These are phyloP conservation scores for Sparassis latifolia DNA, from an alignment of 1,284 basidiomycete genomes.

Conservation along the genomic window DNA sequence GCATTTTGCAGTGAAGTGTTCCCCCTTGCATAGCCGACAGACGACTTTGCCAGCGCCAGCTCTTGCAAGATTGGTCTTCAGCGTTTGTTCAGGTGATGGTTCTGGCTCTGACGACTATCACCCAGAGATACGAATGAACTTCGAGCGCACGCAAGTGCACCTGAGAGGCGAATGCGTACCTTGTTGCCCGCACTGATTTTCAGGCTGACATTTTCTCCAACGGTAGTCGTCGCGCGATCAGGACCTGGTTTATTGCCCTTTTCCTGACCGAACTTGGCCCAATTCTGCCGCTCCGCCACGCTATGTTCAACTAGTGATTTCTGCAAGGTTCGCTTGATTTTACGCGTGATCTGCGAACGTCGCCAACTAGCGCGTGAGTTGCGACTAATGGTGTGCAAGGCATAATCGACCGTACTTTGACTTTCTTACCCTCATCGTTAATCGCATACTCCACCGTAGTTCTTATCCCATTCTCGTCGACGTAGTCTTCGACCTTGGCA, in stretches of 20 bases:
- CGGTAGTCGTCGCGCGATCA: slow-evolving; percentile 91
- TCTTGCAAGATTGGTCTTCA: slow-evolving; percentile 65
- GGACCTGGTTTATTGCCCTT: slow-evolving; percentile 86
- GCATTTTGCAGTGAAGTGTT: slow-evolving; percentile 98
- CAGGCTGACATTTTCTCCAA: slow-evolving; percentile 86
- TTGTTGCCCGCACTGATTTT: slow-evolving; percentile 85
- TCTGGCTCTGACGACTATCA: slow-evolving; percentile 55
- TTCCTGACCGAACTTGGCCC: slow-evolving; percentile 94
- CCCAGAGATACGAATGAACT: too few relatives aligned
- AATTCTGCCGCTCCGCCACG: slow-evolving; percentile 90
- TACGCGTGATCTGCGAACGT: slow-evolving; percentile 66
- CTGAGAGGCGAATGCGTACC: slow-evolving; percentile 32
- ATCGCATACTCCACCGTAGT: slow-evolving; percentile 80
- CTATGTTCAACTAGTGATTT: slow-evolving; percentile 91
- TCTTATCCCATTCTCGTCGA: slow-evolving; percentile 87
- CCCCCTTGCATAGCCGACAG: slow-evolving; percentile 94
- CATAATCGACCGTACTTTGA: slow-evolving; percentile 61
- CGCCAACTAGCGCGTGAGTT: not conserved
- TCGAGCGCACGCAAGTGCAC: too few relatives aligned
- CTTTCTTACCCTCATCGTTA: slow-evolving; percentile 92
- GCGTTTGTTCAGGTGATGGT: slow-evolving; percentile 60
- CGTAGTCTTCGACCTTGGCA: slow-evolving; percentile 49
- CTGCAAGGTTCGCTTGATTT: slow-evolving; percentile 83
- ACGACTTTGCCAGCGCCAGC: slow-evolving; percentile 83
- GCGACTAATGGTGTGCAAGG: not conserved